Evolutionary conservation across 2,329 filamentous ascomycete species (phyloP).

Genomic region (Pyricularia grisea): DNA sequence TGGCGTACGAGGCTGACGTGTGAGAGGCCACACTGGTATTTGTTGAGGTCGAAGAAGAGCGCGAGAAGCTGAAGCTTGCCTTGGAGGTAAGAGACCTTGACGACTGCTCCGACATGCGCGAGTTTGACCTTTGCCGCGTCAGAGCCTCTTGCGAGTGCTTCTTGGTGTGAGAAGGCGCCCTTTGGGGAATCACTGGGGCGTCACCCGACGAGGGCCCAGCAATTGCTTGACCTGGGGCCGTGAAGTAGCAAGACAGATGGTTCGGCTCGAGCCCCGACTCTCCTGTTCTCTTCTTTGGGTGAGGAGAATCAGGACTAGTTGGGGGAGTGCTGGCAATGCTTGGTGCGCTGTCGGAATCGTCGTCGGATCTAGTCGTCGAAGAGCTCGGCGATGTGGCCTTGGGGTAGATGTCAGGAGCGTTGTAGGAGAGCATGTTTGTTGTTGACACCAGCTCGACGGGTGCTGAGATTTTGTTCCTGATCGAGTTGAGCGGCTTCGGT

Average conservation of each 20-base stretch:
- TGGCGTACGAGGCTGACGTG: slow-evolving; percentile 16
- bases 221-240: slow-evolving; percentile 37
- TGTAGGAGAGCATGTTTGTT: slow-evolving; percentile 93
- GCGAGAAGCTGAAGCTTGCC: slow-evolving; percentile 44
- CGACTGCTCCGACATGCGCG: slow-evolving; percentile 47
- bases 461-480: slow-evolving; percentile 71
- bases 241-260: slow-evolving; percentile 59
- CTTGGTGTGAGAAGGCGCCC: slow-evolving; percentile 83
- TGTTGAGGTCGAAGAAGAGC: slow-evolving; percentile 45
- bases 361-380: slow-evolving; percentile 43
- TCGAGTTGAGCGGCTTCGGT: slow-evolving; percentile 28
- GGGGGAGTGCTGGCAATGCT: slow-evolving; percentile 38
- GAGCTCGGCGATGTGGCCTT: slow-evolving; percentile 40
- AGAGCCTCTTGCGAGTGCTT: slow-evolving; percentile 63
- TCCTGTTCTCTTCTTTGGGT: slow-evolving; percentile 39
- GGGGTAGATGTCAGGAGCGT: slow-evolving; percentile 70
- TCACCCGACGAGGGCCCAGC: slow-evolving; percentile 28
- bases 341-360: slow-evolving; percentile 61
- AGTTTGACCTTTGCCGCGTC: slow-evolving; percentile 31
- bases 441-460: slow-evolving; percentile 85
- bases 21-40: slow-evolving; percentile 24
- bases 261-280: slow-evolving; percentile 46
- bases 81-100: slow-evolving; percentile 45
- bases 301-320: slow-evolving; percentile 56
- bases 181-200: slow-evolving; percentile 63